Base-by-base conservation (phyloP, 768 basidiomycete species). In the Xerocomellus chrysenteron region DNA sequence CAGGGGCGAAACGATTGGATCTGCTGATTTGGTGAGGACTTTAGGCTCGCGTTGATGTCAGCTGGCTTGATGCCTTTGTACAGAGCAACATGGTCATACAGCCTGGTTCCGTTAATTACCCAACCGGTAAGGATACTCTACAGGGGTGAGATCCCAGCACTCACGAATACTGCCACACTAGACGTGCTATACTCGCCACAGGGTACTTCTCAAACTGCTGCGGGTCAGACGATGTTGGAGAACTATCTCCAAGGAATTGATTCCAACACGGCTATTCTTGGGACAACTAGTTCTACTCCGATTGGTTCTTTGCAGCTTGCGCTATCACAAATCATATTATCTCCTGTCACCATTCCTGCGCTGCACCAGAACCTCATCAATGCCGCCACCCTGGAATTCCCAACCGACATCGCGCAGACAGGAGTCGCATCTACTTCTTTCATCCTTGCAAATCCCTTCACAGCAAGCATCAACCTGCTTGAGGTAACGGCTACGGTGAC, bases 201-300 rank as follows among this genome's bases (percentile, higher is more conserved):
- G 58, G 83, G 82, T 7, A 72, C 65, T 21, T 81, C 83, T 7
- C 46, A 68, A 49, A 69, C 74, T n/a, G 63, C 76, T 1, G 80
- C 85, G 2, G 87, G 88, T 21, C 77, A 75, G 51, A 63, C 65
- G 10, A 65, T 90, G 57, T 76, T 90, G 46, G 80, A 87, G 69
- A 85, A 86, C 65, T 90, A 82, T 64, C 68, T 90, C n/a, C 82
- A 87, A 70, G 88, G 86, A 17, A 60, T 83, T 32, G 72, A 82
- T 56, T 80, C 80, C 8, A 73, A 75, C 44, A 84, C 83, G 2
- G 74, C 75, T 5, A 88, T 90, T 50, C 62, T 72, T 8, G 88
- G 88, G 5, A 76, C 79, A 13, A 76, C 74, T 1, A 74, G 62
- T 39, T 83, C 87, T 4, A 90, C 87, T 1, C 72, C 76, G 0